Evolutionary conservation across 345 rosid genomes (phyloP).

Genomic region (Rubroshorea leprosula): DNA sequence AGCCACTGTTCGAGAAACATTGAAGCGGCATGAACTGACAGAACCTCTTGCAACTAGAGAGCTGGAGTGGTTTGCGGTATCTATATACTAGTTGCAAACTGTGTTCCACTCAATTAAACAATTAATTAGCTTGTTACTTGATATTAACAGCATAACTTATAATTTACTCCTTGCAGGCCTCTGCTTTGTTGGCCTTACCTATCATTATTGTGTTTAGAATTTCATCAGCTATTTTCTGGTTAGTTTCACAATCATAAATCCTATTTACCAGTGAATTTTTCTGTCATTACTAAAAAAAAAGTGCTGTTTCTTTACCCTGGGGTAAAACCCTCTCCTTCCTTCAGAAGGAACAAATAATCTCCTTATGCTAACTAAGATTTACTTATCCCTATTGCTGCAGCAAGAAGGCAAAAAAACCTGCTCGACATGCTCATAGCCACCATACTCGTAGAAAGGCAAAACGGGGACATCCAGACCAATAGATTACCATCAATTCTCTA

Average conservation of each 20-base stretch:
- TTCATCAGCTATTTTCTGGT: constrained; percentile 49
- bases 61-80: constrained; percentile 88
- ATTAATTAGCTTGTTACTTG: background rate
- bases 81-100: constrained; percentile 2
- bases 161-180: constrained; percentile 57
- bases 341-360: background rate
- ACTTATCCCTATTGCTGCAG: constrained; percentile 27
- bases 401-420: constrained; percentile 42
- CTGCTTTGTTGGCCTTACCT: constrained; percentile 66
- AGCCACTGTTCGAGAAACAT: constrained; percentile 49
- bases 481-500: constrained; percentile 13
- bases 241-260: constrained; percentile 21
- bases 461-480: constrained; percentile 55
- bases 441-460: constrained; percentile 51
- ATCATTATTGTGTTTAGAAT: constrained; percentile 38
- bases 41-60: constrained; percentile 85
- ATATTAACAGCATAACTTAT: no score
- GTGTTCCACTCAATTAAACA: background rate
- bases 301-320: background rate
- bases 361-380: no score
- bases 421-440: constrained; percentile 25
- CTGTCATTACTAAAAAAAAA: background rate
- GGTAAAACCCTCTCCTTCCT: no score
- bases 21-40: constrained; percentile 72
- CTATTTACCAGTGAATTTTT: background rate